Evolutionary conservation across 2,329 filamentous ascomycete species (phyloP), one percentile per base, ranked within the genome.

Genomic region (Elsinoe perseae): DNA sequence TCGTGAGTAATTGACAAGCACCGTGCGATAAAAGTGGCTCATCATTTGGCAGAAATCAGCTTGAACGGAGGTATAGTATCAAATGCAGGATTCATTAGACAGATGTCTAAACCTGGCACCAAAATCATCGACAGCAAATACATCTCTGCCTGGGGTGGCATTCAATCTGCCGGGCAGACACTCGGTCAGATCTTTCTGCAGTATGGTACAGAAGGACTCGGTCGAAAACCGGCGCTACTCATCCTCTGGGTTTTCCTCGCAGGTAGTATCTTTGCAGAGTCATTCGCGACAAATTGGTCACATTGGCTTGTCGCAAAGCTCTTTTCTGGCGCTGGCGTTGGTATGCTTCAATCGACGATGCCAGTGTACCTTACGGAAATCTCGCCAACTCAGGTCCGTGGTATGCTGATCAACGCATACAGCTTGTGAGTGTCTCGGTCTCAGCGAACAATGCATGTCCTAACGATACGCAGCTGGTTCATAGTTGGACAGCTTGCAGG

Each of bases 401-500:
- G 74, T 18, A 68, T 70, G 12, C 54, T 63, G 2, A 67, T 75
- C 30, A 73, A 75, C 59, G 64, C 66, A 5, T 74, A 75, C 57
- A 72, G 65, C 52, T 69, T 74, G 60, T 71, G 40, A 58, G 67
- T 63, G 4, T 40, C 20, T 27, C 6, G 6, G 23, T 53, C 8
- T 18, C 25, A 20, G n/a, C 4, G n/a, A 20, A 7, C 9, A 16
- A 23, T 67, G 65, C 18, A 8, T 30, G 16, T n/a, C 2, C 14
- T 54, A 7, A 46, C 14, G n/a, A 16, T 9, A 20, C 12, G 23
- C 27, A 52, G 44, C 50, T 77, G 75, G 75, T 76, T 71, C 59
- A 69, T 70, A 1, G 27, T 75, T 0, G 75, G 75, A 1, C 66
- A 68, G n/a, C 69, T 77, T 30, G 72, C 72, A 34, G 73, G 71